These are phyloP conservation scores for Schizochytrium sp. DNA, from an alignment of 108 stramenopile species.

Conservation along the genomic window DNA sequence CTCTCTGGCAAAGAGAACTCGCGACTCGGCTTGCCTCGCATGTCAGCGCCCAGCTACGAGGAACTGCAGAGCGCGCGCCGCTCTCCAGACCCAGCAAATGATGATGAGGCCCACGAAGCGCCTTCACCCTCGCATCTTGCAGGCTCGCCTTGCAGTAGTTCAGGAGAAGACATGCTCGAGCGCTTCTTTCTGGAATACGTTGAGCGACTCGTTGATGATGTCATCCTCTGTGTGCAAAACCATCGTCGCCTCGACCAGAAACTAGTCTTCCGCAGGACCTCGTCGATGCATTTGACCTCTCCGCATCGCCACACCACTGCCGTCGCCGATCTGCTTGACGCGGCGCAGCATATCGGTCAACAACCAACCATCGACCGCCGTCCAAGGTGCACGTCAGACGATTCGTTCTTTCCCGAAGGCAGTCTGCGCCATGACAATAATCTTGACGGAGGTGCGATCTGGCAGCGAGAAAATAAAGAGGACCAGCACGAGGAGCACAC, in stretches of 20 bases:
- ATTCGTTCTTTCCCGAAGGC: background rate
- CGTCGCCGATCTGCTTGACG: background rate
- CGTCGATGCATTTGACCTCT: background rate
- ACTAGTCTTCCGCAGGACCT: background rate
- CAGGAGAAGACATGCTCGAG: too few relatives aligned
- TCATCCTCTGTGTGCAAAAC: conserved; percentile 1
- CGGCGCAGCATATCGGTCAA: background rate
- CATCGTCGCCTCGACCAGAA: background rate
- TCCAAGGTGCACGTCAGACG: background rate
- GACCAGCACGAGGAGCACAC: too few relatives aligned
- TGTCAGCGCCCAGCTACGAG: background rate
- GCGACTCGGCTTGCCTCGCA: background rate
- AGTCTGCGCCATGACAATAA: too few relatives aligned
- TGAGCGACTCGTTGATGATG: background rate
- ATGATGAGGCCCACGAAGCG: too few relatives aligned
- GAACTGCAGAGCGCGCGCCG: background rate
- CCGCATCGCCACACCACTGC: background rate
- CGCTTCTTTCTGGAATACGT: background rate
- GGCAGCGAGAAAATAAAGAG: too few relatives aligned
- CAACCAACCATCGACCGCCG: background rate
- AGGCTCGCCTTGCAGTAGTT: too few relatives aligned
- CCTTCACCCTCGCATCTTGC: too few relatives aligned
- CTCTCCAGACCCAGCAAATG: too few relatives aligned
- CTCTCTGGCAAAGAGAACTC: background rate
- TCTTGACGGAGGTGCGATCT: too few relatives aligned